These are phyloP conservation scores for Nissolia schottii DNA, from an alignment of 306 rosid species.

Conservation along the genomic window DNA sequence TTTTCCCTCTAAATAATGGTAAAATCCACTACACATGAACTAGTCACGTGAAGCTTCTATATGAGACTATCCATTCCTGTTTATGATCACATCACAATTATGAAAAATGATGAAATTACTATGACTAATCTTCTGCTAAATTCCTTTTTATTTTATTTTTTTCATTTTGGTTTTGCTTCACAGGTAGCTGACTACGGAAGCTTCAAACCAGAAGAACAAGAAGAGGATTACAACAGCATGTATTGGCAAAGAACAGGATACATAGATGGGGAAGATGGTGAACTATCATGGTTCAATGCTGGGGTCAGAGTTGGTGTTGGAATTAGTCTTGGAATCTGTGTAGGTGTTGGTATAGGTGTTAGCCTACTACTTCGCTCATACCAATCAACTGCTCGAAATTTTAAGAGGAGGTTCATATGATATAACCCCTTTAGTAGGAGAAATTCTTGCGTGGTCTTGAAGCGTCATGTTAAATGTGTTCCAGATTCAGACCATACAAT, in stretches of 20 bases:
- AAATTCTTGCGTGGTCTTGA: too few relatives aligned
- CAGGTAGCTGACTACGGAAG: slow-evolving; percentile 38
- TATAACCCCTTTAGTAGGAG: slow-evolving; percentile 12
- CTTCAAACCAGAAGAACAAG: slow-evolving; percentile 47
- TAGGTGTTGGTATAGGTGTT: slow-evolving; percentile 57
- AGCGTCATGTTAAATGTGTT: too few relatives aligned
- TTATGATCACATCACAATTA: not conserved
- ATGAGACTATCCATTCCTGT: too few relatives aligned
- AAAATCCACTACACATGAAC: too few relatives aligned
- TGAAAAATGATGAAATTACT: not conserved
- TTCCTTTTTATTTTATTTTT: not conserved
- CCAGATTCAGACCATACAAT: too few relatives aligned
- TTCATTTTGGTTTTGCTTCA: not conserved
- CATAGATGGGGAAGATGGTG: slow-evolving; percentile 56
- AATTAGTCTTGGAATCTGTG: slow-evolving; percentile 55
- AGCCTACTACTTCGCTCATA: slow-evolving; percentile 52
- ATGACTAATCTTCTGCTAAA: not conserved
- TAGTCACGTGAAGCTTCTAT: too few relatives aligned
- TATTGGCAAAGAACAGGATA: slow-evolving; percentile 38
- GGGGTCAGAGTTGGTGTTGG: slow-evolving; percentile 81
- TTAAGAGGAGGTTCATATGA: slow-evolving; percentile 42
- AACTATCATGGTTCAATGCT: slow-evolving; percentile 63
- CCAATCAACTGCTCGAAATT: slow-evolving; percentile 44
- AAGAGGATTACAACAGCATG: slow-evolving; percentile 36
- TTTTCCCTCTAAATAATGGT: too few relatives aligned